Evolutionary conservation across 1,139 yeast genomes (phyloP), one percentile per base, ranked within the genome.

Genomic region (Pichia sp.): DNA sequence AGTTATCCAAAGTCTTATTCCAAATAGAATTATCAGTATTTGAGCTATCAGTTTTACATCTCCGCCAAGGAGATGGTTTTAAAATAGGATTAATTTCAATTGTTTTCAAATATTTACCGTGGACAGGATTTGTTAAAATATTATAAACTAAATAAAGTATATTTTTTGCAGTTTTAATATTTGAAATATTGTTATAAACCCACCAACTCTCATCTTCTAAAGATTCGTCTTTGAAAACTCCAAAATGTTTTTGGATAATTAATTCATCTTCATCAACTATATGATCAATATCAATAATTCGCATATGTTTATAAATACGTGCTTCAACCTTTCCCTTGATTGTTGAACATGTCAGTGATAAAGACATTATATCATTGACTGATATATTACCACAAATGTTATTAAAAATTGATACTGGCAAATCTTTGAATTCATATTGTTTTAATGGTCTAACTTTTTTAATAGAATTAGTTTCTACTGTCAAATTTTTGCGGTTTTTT

Each of bases 111-210:
- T 43, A 34, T 10, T 32, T 20, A 0, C 54, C 58, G 27, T 47
- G 36, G 1, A 29, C 32, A 2, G 48, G 49, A 35, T 48, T 33
- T 7, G 36, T 37, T 16, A 58, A 33, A 9, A 55, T 29, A 5
- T 53, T 43, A 32, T 56, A 55, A 4, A 53, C 40, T 37, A 58
- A 38, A 6, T 40, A 37, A 22, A 58, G 35, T 3, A 57, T 40
- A 10, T 44, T 44, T 35, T 46, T 51, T 0, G 54, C 37, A 6
- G 43, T 32, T 6, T 31, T 39, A 3, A 51, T 31, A 20, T 41
- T 38, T 1, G 51, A 36, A 12, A 42, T 41, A 12, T 48, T 40
- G 10, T 40, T 36, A 25, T 46, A 40, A 12, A 49, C 47, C 49
- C 50, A 48, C 53, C 51, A 45, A 37, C 46, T 42, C 26, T 46